Evolutionary conservation across 495 filamentous ascomycete genomes (phyloP), one percentile per base, ranked within the genome.

Genomic region (Penicillium coffeae): DNA sequence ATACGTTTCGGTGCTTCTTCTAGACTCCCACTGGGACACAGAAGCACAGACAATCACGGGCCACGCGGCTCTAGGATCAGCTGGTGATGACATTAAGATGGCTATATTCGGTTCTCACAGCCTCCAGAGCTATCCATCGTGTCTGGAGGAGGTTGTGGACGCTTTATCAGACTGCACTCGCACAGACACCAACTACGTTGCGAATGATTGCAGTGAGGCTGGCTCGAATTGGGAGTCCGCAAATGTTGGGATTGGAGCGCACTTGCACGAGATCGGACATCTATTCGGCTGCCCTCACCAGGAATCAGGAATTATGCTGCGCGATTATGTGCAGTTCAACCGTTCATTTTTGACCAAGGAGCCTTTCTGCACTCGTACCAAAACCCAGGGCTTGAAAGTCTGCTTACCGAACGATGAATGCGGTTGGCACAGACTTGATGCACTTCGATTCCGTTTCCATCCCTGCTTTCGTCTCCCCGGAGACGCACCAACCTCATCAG

Each of bases 161-260:
- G 85, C 90, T 5, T 94, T 96, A 56, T 80, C 77, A 0, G 90
- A 96, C 72, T 93, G 89, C 60, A 94, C 90, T 10, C 79, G 83
- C 19, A 95, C 90, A 3, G 88, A 95, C 59, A 90, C 85, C 5
- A 79, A 80, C 30, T 82, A 79, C 54, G 83, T 94, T 38, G 86
- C 83, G 4, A 94, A 96, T 56, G 90, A 95, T 61, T 86, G 77
- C 56, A 85, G 86, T 36, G 87, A 95, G 37, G 82, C 82, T 18
- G 89, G 89, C 10, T 94, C 86, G 46, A 93, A 84, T 47, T 95
- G 90, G 90, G 90, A 96, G 60, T 82, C 90, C 14, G 89, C 89
- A 7, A 92, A 91, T 56, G 80, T 95, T 50, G 90, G 90, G 38
- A 94, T 96, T 54, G 90, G 91, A 8, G 90, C 90, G 20, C 90